Base-by-base conservation (phyloP, 2,329 filamentous ascomycete species). In the Penicillium sp. region DNA sequence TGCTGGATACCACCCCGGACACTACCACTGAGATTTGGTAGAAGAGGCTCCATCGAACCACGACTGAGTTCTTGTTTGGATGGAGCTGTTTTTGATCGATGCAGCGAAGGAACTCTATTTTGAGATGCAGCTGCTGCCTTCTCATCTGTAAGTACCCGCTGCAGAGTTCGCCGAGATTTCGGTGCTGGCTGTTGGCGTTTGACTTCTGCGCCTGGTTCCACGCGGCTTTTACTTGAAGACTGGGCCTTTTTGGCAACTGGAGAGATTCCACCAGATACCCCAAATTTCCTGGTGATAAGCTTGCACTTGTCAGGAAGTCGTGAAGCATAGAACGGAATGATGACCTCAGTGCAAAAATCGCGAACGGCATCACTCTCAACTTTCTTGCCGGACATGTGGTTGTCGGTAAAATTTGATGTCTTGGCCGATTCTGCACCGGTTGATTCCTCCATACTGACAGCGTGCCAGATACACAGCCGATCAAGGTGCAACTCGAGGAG, bases 401-500 rank as follows among this genome's bases (percentile, higher is more conserved):
- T 64, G 24, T 66, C 61, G n/a, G 59, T 66, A n/a, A 66, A 64
- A 26, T 56, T 56, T 2, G 63, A 65, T 19, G 63, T 46, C 43
- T 68, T 70, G 24, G 62, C 55, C 14, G 67, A 60, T 21, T 71
- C 66, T 1, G 67, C 56, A 13, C 69, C 59, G 3, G 63, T 58
- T 4, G 65, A 58, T 26, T 77, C 76, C 24, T 74, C 74, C 31
- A 72, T 66, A 52, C 69, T 74, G 45, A 81, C 75, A 23, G 77
- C 73, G 62, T 81, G 77, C 79, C 79, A 81, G 48, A 81, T 81
- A 55, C 78, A 79, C 23, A 81, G 66, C 50, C 78, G 70, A 54
- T 81, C 79, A 14, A 80, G 64, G 23, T 80, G 72, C 1, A 80
- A 67, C 51, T 81, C 79, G 16, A 81, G 69, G 21, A 79, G 67